Conservation (phyloP, 352 stramenopile genomes). For the Phytophthora pisi region DNA sequence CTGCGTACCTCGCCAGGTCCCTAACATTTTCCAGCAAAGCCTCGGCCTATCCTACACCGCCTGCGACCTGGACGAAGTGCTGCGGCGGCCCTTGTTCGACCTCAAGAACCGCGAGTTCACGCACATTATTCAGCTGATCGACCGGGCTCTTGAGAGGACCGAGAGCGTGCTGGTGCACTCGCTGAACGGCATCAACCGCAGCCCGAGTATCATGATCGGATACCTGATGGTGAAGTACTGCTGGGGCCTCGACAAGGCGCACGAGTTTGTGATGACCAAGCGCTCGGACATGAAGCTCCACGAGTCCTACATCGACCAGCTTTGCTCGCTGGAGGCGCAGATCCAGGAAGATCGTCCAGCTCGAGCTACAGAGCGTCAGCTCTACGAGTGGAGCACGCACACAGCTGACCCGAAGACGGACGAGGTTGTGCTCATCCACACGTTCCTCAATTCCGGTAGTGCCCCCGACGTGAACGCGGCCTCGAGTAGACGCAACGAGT, state of each 20-base stretch:
- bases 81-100: slow-evolving; percentile 75
- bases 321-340: slow-evolving; percentile 69
- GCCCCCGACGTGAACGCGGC: slow-evolving; percentile 17
- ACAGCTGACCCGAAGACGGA: slow-evolving; percentile 54
- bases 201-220: slow-evolving; percentile 82
- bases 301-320: slow-evolving; percentile 77
- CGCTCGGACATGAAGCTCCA: slow-evolving; percentile 86
- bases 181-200: slow-evolving; percentile 81
- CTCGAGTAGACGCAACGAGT: slow-evolving; percentile 15
- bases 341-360: slow-evolving; percentile 53
- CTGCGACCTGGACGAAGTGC: slow-evolving; percentile 74
- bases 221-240: slow-evolving; percentile 94
- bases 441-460: slow-evolving; percentile 65
- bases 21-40: slow-evolving; percentile 91
- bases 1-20: slow-evolving; percentile 89
- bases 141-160: slow-evolving; percentile 78
- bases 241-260: slow-evolving; percentile 92
- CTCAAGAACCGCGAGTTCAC: slow-evolving; percentile 89
- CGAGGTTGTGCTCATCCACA: slow-evolving; percentile 80
- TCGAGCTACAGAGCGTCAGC: slow-evolving; percentile 60
- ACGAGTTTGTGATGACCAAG: slow-evolving; percentile 91
- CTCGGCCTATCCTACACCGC: slow-evolving; percentile 83
- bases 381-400: slow-evolving; percentile 74
- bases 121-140: slow-evolving; percentile 77
- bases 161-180: slow-evolving; percentile 91